phyloP scores from a whole-genome alignment of 163 green algal species.

The Prototheca cutis region DNA sequence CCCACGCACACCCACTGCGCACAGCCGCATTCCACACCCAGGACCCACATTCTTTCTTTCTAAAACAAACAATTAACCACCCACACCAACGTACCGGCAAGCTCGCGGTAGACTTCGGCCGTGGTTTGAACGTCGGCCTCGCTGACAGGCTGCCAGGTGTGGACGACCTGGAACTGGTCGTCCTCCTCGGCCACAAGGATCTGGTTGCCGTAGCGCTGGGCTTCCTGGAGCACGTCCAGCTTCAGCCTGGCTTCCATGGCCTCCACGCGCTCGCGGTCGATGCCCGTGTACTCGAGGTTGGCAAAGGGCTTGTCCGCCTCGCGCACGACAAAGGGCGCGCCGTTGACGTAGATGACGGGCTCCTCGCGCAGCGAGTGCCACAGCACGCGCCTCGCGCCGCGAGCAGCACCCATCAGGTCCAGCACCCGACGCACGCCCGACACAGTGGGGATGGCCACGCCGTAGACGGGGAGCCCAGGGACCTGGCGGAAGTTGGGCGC shows the following conservation, averaged over 20 bases:
- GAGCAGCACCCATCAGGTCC: constrained; percentile 49
- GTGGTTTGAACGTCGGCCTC: constrained; percentile 85
- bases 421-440: constrained; percentile 71
- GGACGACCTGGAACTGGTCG: constrained; percentile 72
- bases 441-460: constrained; percentile 87
- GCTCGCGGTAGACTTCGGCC: constrained; percentile 73
- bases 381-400: constrained; percentile 48
- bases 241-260: constrained; percentile 87
- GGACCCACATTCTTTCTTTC: too few species aligned
- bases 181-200: constrained; percentile 84
- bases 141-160: constrained; percentile 73
- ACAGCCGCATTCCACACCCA: too few species aligned
- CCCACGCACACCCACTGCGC: too few species aligned
- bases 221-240: constrained; percentile 75
- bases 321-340: constrained; percentile 83
- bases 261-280: constrained; percentile 75
- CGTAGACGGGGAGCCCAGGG: constrained; percentile 78
- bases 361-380: constrained; percentile 96
- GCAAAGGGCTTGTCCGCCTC: constrained; percentile 86
- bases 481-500: constrained; percentile 93
- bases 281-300: constrained; percentile 95
- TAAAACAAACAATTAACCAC: background rate
- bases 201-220: constrained; percentile 50
- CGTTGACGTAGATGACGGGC: constrained; percentile 89
- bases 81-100: constrained; percentile 28